Evolutionary conservation across 2,329 filamentous ascomycete genomes (phyloP), one percentile per base, ranked within the genome.

Genomic region (Colletotrichum aenigma): DNA sequence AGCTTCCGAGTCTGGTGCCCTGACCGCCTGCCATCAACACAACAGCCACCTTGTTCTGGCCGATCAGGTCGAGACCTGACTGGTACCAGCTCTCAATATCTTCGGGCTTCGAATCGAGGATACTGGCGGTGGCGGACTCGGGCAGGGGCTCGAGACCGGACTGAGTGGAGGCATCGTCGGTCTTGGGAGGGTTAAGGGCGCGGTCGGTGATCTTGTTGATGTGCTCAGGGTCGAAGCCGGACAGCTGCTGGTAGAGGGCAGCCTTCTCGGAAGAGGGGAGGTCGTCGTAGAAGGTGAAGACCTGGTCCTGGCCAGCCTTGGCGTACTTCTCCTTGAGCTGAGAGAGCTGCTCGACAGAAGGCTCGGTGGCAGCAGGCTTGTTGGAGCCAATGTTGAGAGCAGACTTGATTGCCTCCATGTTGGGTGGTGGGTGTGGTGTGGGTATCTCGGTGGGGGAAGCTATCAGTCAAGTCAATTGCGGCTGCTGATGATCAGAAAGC

Each of bases 11-110:
- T 77, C 97, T 92, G 77, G 97, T 99, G 78, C 97, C 97, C 88
- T 99, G 97, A 38, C 97, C 97, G 83, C 97, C 97, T 74, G 97
- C 97, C 95, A 99, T 97, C 81, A 99, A 91, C 67, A 99, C 95
- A 21, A 99, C 97, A 36, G 92, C 90, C 52, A 98, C 91, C 84
- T 94, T 92, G 82, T 94, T 93, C 83, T 95, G 89, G 65, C 92
- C 88, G 75, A 98, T 91, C 52, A 96, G 94, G 83, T 95, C 96
- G 34, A 98, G 88, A 71, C 95, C 94, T 12, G 93, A 89, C 77
- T 94, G 88, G 85, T 98, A 97, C 96, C 96, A 99, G 84, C 90
- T 91, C 79, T 95, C 88, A 77, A 98, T 90, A 83, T 98, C 93
- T 75, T 92, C 91, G 66, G 93, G 85, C 80, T 94, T 91, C 76